These are phyloP conservation scores for Prorocentrum cordatum DNA, from an alignment of 169 alveolate genomes.

Conservation along the genomic window DNA sequence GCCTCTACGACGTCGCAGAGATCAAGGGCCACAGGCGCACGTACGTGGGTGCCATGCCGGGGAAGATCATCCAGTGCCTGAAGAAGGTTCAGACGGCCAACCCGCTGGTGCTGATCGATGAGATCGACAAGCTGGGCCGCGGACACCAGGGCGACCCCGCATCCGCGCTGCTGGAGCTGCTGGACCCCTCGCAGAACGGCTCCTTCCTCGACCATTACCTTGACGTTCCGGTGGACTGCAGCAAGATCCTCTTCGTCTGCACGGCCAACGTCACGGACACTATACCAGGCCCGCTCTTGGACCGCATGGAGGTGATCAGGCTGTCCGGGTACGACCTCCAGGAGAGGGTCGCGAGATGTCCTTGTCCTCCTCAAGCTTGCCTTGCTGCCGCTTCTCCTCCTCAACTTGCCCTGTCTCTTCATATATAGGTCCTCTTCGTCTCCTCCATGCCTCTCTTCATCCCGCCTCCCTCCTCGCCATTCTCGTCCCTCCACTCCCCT, in stretches of 20 bases:
- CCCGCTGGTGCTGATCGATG: slow-evolving; percentile 81
- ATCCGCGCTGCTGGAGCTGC: slow-evolving; percentile 85
- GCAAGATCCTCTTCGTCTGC: slow-evolving; percentile 81
- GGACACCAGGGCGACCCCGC: slow-evolving; percentile 88
- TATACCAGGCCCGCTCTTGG: slow-evolving; percentile 79
- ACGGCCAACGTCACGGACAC: slow-evolving; percentile 86
- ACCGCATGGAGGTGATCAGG: slow-evolving; percentile 89
- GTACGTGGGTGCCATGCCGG: slow-evolving; percentile 92
- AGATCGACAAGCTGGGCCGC: slow-evolving; percentile 85
- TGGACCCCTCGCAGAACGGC: slow-evolving; percentile 86
- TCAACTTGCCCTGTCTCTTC: too few species aligned
- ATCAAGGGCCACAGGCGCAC: slow-evolving; percentile 91
- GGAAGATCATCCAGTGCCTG: slow-evolving; percentile 79
- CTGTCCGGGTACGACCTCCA: slow-evolving; percentile 29
- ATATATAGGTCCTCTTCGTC: too few species aligned
- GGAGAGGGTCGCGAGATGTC: neutral
- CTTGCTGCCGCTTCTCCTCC: neutral
- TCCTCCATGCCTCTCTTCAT: too few species aligned
- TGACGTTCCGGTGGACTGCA: slow-evolving; percentile 72
- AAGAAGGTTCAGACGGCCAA: slow-evolving; percentile 25
- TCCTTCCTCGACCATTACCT: slow-evolving; percentile 72
- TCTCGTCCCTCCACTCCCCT: too few species aligned
- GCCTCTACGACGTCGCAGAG: slow-evolving; percentile 89
- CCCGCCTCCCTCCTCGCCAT: too few species aligned
- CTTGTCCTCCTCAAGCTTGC: neutral